Conservation (phyloP, 2,329 filamentous ascomycete species). For the Aspergillus pseudonomiae region DNA sequence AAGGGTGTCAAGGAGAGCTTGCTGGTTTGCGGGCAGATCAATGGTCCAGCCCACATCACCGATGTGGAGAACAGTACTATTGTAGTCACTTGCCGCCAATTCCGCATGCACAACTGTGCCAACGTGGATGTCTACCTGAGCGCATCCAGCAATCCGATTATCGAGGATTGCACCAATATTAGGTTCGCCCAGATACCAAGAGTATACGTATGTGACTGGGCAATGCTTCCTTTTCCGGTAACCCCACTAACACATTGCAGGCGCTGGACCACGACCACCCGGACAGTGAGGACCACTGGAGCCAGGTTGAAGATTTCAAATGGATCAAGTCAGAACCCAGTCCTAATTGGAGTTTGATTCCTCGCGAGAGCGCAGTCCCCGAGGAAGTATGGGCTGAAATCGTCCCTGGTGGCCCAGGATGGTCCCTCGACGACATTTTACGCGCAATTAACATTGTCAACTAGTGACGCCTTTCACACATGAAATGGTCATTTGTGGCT, state of each 20-base stretch:
- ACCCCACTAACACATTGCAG: conserved; percentile 23
- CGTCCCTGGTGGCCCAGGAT: conserved; percentile 65
- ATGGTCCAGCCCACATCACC: conserved; percentile 83
- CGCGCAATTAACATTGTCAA: conserved; percentile 35
- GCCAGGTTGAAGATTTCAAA: conserved; percentile 95
- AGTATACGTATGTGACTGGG: conserved; percentile 62
- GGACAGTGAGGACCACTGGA: conserved; percentile 69
- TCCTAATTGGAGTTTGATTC: conserved; percentile 81
- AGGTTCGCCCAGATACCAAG: conserved; percentile 76
- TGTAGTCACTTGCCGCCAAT: conserved; percentile 80
- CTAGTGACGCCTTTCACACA: not conserved
- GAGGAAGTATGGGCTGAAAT: conserved; percentile 70
- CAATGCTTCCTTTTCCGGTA: not conserved
- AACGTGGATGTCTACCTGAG: conserved; percentile 83
- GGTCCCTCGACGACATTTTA: conserved; percentile 68
- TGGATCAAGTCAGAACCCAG: conserved; percentile 87
- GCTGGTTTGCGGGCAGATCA: conserved; percentile 75
- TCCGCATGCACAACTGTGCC: conserved; percentile 85
- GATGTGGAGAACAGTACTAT: conserved; percentile 71
- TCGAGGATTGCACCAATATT: conserved; percentile 81
- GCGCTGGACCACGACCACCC: conserved; percentile 34
- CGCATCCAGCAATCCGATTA: conserved; percentile 83
- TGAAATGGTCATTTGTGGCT: not conserved
- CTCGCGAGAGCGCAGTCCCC: conserved; percentile 60
- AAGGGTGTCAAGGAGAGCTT: conserved; percentile 72